Percentiles rank a stretch among this genome's conserved stretches.
Evolutionary conservation across 73 alveolate species (phyloP).

Genomic region (Blepharisma japonicum): DNA sequence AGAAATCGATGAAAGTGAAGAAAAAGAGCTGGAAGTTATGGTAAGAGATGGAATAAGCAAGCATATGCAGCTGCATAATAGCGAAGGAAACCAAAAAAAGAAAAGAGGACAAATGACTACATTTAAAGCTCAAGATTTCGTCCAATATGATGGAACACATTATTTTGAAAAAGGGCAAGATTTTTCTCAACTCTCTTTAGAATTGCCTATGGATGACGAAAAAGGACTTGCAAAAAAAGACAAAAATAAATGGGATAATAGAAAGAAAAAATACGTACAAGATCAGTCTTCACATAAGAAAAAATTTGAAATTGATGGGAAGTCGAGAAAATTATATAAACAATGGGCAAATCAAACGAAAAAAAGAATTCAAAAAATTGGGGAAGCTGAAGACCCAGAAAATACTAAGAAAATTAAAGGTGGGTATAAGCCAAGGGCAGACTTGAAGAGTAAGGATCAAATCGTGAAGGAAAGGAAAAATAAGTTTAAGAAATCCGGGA

Average conservation of each 20-base stretch:
- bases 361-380: conserved; percentile 53
- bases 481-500: background rate
- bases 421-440: conserved; percentile 44
- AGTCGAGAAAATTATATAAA: conserved; percentile 62
- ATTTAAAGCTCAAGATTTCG: conserved; percentile 34
- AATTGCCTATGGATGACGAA: conserved; percentile 60
- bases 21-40: conserved; percentile 21
- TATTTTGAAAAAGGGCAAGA: conserved; percentile 32
- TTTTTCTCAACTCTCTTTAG: conserved; percentile 39
- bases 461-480: background rate
- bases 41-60: background rate
- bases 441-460: background rate
- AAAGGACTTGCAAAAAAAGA: conserved; percentile 45
- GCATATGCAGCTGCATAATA: conserved; percentile 28
- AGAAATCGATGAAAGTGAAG: conserved; percentile 33
- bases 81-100: conserved; percentile 26
- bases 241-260: conserved; percentile 71
- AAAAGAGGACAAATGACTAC: conserved; percentile 42
- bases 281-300: conserved; percentile 54
- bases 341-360: conserved; percentile 73
- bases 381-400: conserved; percentile 68
- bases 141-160: conserved; percentile 37
- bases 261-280: conserved; percentile 59
- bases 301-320: conserved; percentile 44
- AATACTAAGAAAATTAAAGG: conserved; percentile 53